Conservation (phyloP, 2,329 filamentous ascomycete species). For the Botryosphaeria agaves region DNA sequence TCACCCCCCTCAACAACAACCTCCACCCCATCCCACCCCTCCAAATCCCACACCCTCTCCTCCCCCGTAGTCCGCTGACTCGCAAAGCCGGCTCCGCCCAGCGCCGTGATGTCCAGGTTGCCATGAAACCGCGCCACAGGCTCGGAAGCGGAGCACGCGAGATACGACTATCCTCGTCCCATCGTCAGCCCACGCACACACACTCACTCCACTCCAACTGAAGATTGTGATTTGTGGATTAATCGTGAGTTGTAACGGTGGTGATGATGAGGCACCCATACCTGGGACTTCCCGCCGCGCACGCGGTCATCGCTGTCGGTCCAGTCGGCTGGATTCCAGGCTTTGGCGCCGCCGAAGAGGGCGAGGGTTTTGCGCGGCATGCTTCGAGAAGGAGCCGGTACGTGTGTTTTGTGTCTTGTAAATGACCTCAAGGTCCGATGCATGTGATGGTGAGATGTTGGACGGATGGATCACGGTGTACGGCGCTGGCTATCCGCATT, state of each 20-base stretch:
- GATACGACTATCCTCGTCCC: slow-evolving; percentile 34
- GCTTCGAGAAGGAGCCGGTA: no score
- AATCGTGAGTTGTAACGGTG: not conserved
- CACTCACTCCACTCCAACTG: no score
- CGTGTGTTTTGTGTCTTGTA: no score
- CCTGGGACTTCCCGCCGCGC: slow-evolving; percentile 51
- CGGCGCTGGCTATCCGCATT: no score
- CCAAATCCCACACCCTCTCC: slow-evolving; percentile 44
- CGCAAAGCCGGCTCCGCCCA: slow-evolving; percentile 70
- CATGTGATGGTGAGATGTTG: no score
- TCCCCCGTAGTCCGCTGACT: slow-evolving; percentile 51
- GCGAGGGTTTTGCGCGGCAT: no score
- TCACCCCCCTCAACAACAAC: slow-evolving; percentile 37
- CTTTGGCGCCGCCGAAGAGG: no score
- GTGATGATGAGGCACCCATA: slow-evolving; percentile 7
- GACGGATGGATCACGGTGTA: no score
- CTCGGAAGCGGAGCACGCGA: slow-evolving; percentile 19
- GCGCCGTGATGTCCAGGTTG: slow-evolving; percentile 51
- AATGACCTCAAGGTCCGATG: no score
- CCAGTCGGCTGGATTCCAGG: slow-evolving; percentile 46
- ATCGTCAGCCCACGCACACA: no score
- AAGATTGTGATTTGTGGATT: not conserved
- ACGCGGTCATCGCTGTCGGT: slow-evolving; percentile 57
- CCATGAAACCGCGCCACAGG: slow-evolving; percentile 42
- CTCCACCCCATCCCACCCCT: slow-evolving; percentile 41